Percentiles rank a stretch among this genome's conserved stretches.
phyloP scores from a whole-genome alignment of 352 stramenopile genomes.

The Phytopythium sindhum region DNA sequence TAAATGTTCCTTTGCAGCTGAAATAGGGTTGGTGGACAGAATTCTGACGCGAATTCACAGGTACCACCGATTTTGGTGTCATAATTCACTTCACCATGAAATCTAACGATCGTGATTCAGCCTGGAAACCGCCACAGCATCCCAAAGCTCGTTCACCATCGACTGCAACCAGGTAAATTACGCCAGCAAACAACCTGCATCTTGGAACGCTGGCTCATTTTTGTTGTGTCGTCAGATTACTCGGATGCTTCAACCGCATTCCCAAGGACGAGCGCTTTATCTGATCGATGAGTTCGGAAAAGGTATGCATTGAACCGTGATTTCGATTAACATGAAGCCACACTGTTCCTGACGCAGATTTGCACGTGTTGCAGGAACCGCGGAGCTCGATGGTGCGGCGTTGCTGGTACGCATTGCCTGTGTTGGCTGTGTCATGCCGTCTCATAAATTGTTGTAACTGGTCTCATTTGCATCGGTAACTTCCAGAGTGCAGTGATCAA shows the following conservation, averaged over 20 bases:
- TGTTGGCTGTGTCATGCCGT: too few relatives aligned
- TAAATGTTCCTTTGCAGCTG: constrained; percentile 27
- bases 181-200: neutral
- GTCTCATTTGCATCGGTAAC: neutral
- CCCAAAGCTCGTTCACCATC: constrained; percentile 86
- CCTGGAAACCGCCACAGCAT: constrained; percentile 70
- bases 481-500: constrained; percentile 54
- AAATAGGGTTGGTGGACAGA: constrained; percentile 72
- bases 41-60: constrained; percentile 83
- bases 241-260: constrained; percentile 74
- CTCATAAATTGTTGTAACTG: neutral
- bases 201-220: neutral
- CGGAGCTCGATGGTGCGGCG: constrained; percentile 67
- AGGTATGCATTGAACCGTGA: constrained; percentile 26
- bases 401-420: constrained; percentile 48
- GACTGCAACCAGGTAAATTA: constrained; percentile 76
- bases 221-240: constrained; percentile 41
- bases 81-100: neutral
- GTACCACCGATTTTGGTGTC: constrained; percentile 13
- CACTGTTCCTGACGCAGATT: neutral
- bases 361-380: constrained; percentile 41
- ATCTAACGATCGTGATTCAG: constrained; percentile 21
- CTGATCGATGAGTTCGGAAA: constrained; percentile 89
- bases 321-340: neutral
- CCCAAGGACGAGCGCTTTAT: constrained; percentile 54